Evolutionary conservation across 73 alveolate species (phyloP).

Genomic region (Blepharisma stoltei): DNA sequence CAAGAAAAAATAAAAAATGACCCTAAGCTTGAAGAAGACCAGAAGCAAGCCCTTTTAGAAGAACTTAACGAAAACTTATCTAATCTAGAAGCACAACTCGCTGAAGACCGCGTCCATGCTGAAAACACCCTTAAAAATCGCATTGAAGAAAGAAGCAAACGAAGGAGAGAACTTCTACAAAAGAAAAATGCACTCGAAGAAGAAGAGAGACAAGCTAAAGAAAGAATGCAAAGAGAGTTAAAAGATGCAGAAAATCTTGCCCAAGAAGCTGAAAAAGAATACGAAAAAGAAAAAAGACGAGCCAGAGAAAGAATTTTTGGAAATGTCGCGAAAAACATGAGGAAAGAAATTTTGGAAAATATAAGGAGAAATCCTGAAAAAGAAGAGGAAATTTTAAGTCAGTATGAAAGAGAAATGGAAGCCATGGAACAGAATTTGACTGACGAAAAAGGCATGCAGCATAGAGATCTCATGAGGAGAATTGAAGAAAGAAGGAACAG

Average conservation of each 20-base stretch:
- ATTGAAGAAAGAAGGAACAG: neutral
- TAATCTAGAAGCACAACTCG: neutral
- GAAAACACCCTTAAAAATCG: constrained; percentile 1
- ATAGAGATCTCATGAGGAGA: neutral
- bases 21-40: neutral
- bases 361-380: neutral
- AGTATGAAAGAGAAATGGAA: neutral
- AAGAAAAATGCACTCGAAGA: neutral
- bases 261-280: neutral
- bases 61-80: neutral
- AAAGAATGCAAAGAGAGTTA: neutral
- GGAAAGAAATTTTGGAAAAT: neutral
- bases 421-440: neutral
- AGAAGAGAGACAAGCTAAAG: neutral
- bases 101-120: constrained; percentile 10
- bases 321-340: neutral
- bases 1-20: neutral
- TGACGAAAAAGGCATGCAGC: neutral
- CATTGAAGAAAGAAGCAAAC: neutral
- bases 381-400: neutral
- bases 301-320: constrained; percentile 1
- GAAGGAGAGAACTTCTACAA: neutral
- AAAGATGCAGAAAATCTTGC: neutral
- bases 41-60: neutral
- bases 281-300: neutral